These are phyloP conservation scores for Allantophomopsis cytisporea DNA, from an alignment of 2,329 filamentous ascomycete genomes.

Conservation along the genomic window DNA sequence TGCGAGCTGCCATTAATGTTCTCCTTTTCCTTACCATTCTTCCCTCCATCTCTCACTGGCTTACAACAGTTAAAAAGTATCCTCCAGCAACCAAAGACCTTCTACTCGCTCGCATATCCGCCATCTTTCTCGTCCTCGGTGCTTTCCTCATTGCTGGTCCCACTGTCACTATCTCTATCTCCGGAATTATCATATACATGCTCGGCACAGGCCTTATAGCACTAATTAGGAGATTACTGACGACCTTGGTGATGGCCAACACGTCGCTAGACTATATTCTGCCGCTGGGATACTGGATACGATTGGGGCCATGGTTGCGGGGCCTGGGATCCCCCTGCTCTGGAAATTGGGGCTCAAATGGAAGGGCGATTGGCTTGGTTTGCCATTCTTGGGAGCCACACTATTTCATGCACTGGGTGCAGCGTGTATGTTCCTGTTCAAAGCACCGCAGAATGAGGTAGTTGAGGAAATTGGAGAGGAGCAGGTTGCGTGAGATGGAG, in stretches of 20 bases:
- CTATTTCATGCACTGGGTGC: not conserved
- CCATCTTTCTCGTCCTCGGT: slow-evolving; percentile 8
- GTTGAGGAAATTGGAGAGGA: no score
- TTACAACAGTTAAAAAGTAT: slow-evolving; percentile 2
- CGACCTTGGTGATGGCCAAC: slow-evolving; percentile 10
- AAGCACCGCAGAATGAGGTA: no score
- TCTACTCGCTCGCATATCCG: slow-evolving; percentile 9
- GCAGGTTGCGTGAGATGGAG: no score
- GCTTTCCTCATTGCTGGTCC: slow-evolving; percentile 10
- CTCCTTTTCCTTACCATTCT: slow-evolving; percentile 11
- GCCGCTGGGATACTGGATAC: slow-evolving; percentile 13
- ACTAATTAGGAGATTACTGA: slow-evolving; percentile 10
- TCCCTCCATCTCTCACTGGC: slow-evolving; percentile 10
- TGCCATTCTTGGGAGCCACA: slow-evolving; percentile 7
- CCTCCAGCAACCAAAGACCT: slow-evolving; percentile 11
- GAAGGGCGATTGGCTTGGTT: slow-evolving; percentile 11
- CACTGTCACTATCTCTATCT: slow-evolving; percentile 9
- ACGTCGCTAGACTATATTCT: slow-evolving; percentile 14
- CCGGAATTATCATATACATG: slow-evolving; percentile 11
- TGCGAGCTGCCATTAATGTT: slow-evolving; percentile 13
- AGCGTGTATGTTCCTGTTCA: no score
- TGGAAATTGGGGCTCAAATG: slow-evolving; percentile 12
- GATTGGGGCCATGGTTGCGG: slow-evolving; percentile 8
- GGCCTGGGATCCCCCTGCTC: slow-evolving; percentile 10
- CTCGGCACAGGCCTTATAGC: slow-evolving; percentile 12